Conservation (phyloP, 2,329 filamentous ascomycete genomes). For the Nemania abortiva region DNA sequence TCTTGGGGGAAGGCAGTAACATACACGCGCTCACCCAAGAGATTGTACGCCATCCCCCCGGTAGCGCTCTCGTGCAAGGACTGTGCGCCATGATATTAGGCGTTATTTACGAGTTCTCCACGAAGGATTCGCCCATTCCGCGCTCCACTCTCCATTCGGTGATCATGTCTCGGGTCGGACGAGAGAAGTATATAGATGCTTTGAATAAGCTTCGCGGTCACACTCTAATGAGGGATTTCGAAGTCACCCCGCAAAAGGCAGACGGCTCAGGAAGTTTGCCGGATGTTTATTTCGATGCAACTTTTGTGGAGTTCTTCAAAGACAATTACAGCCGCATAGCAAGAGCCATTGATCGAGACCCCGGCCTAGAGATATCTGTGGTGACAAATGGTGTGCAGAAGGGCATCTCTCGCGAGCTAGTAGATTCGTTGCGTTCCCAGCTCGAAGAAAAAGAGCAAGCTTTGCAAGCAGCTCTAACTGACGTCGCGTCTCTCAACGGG, state of each 20-base stretch:
- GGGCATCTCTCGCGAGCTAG: slow-evolving; percentile 91
- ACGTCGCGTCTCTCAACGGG: slow-evolving; percentile 61
- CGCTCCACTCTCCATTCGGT: slow-evolving; percentile 84
- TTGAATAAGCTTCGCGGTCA: slow-evolving; percentile 82
- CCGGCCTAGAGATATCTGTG: slow-evolving; percentile 85
- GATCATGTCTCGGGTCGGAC: slow-evolving; percentile 79
- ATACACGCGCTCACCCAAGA: slow-evolving; percentile 87
- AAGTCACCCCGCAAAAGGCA: slow-evolving; percentile 81
- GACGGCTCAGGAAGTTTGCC: slow-evolving; percentile 70
- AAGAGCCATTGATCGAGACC: slow-evolving; percentile 90
- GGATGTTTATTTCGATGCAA: slow-evolving; percentile 85
- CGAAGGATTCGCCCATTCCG: slow-evolving; percentile 93
- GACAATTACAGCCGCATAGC: slow-evolving; percentile 91
- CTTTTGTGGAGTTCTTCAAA: slow-evolving; percentile 94
- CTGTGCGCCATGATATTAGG: slow-evolving; percentile 87
- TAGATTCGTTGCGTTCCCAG: slow-evolving; percentile 85
- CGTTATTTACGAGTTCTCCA: slow-evolving; percentile 95
- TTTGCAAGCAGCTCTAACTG: slow-evolving; percentile 61
- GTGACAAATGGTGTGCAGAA: slow-evolving; percentile 84
- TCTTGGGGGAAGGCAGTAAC: slow-evolving; percentile 90
- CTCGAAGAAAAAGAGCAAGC: slow-evolving; percentile 76
- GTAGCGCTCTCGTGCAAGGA: slow-evolving; percentile 79
- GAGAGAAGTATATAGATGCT: slow-evolving; percentile 88
- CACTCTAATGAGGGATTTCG: slow-evolving; percentile 86
- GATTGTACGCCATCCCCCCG: slow-evolving; percentile 71